Base-by-base conservation (phyloP, 306 rosid genomes). In the Glycine latifolia region DNA sequence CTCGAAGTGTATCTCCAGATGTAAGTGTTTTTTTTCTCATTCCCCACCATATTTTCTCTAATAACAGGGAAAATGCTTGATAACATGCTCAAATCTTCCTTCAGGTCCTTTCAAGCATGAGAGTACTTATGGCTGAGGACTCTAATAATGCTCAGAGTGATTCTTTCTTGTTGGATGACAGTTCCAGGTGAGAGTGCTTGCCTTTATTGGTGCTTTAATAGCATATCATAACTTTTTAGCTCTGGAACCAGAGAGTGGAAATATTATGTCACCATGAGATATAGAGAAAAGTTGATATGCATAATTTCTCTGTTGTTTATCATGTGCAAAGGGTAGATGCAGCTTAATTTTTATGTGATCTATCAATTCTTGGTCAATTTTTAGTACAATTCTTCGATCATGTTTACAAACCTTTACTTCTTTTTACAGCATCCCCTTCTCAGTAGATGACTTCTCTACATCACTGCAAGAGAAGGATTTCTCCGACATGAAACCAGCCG, bases 121-220 rank as follows among this genome's bases (percentile, higher is more conserved):
- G 88, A 83, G 92, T 96, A 76, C 99, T 96, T 73, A 96, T 96
- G 99, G 88, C 98, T 0, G 99, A 96, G 92, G 99, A 96, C 89
- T 92, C 97, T 55, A 96, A 94, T 82, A 89, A 91, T 86, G 92
- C 99, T 71, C 97, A 74, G 53, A 93, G 97, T 84, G 97, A 91
- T 89, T 94, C 99, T 84, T 96, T 94, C 93, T 88, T 96, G 88
- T 87, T 96, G 90, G 99, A 96, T 81, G 99, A 96, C 85, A 92
- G 87, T 86, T 96, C 99, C 82, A 92, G 99, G 99, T 96, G 74
- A 82, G 87, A 71, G 10, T 84, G 76, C 76, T 82, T 58, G 31
- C 39, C 58, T 63, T 20, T 10, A n/a, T 20, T 63, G 67, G 15
- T 65, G 80, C 75, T 58, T 55, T 65, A 71, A 58, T 76, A 71